Evolutionary conservation across 495 filamentous ascomycete genomes (phyloP).

Genomic region (Xylaria cubensis): DNA sequence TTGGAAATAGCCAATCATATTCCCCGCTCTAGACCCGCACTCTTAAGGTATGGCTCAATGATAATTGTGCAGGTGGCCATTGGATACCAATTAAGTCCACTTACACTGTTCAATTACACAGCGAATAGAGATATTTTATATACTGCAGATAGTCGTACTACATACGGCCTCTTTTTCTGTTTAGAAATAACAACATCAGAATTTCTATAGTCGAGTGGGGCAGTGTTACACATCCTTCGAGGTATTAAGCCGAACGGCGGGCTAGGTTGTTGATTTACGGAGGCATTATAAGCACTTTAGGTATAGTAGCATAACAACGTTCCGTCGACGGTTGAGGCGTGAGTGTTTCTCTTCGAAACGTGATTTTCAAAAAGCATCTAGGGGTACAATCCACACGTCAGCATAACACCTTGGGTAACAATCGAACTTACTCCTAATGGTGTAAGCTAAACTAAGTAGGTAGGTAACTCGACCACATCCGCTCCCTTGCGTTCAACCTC

Average conservation of each 20-base stretch:
- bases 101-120: background rate
- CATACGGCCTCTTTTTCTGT: background rate
- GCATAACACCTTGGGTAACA: background rate
- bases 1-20: background rate
- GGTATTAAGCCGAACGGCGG: background rate
- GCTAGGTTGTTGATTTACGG: background rate
- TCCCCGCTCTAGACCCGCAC: background rate
- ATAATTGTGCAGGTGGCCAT: too few species aligned
- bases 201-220: background rate
- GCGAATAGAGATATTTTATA: background rate
- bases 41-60: background rate
- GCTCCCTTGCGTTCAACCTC: background rate
- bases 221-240: background rate
- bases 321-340: background rate
- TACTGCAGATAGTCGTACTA: background rate
- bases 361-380: background rate
- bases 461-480: background rate
- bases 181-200: background rate
- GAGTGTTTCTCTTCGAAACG: background rate
- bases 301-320: background rate
- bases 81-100: too few species aligned
- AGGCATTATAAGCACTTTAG: background rate
- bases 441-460: background rate
- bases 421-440: background rate
- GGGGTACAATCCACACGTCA: background rate